Evolutionary conservation across 805 yeast species (phyloP), one percentile per base, ranked within the genome.

Genomic region (Sugiyamaella valdiviana): DNA sequence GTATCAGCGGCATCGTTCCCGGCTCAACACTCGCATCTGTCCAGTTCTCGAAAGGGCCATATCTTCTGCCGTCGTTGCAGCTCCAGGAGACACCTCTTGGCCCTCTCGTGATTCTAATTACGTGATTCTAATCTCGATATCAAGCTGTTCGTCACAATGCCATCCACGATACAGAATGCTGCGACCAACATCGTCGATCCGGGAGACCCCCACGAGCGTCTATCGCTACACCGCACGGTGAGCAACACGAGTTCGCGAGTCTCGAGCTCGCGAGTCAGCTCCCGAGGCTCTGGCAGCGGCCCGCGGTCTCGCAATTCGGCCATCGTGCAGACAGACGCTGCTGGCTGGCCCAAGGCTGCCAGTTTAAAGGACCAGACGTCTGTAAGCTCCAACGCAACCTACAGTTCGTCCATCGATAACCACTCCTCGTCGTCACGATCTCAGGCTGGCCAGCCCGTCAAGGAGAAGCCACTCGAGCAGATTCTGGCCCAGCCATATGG

Each of bases 401-500:
- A 26, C 32, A 26, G 32, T n/a, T 26, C 32, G 7, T 26, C 32
- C 14, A 12, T 26, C 32, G 32, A 26, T 5, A 26, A 26, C 32
- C 32, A 26, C 14, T 26, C 32, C n/a, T n/a, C 9, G 10, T 26
- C 32, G 4, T 26, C 32, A 6, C 42, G 16, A 15, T 36, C 39
- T 5, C 21, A 17, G 3, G 16, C 15, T 3, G 39, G 39, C 3
- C n/a, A 7, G 24, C 42, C 24, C 23, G 37, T 24, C 35, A 45
- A 45, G 15, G 48, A 45, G 14, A 26, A 43, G n/a, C 36, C 44
- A 2, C 35, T 45, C 39, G 48, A 45, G 4, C 32, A 41, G 38
- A 26, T 45, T 3, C 42, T 45, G 35, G n/a, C 38, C 6, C 22
- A 16, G 16, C 48, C 48, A 4, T 45, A 24, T 39, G 43, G 17